Percentiles rank a stretch among this genome's conserved stretches.
These are phyloP conservation scores for Picochlorum sp. DNA, from an alignment of 139 green algal genomes.

Conservation along the genomic window DNA sequence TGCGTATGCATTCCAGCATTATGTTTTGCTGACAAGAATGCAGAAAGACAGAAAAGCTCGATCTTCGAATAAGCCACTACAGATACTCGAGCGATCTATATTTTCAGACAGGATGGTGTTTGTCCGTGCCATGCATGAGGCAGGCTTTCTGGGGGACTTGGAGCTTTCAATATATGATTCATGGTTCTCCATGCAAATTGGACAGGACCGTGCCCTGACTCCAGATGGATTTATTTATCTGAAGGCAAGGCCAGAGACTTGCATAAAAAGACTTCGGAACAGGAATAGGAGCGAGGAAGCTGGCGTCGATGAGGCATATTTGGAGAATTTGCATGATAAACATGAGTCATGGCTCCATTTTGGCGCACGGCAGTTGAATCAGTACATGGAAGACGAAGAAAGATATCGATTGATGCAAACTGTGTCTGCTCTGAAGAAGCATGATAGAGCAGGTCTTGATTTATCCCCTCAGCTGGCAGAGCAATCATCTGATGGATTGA, in stretches of 20 bases:
- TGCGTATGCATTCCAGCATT: slow-evolving; percentile 98
- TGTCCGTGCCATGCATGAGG: slow-evolving; percentile 78
- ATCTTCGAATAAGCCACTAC: slow-evolving; percentile 31
- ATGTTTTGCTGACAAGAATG: slow-evolving; percentile 88
- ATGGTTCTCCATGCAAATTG: slow-evolving; percentile 55
- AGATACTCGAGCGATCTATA: slow-evolving; percentile 88
- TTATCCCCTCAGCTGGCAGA: background rate
- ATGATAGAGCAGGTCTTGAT: background rate
- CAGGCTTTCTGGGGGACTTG: slow-evolving; percentile 70
- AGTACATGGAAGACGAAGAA: background rate
- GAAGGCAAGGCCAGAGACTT: slow-evolving; percentile 58
- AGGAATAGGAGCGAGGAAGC: slow-evolving; percentile 48
- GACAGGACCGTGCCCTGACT: slow-evolving; percentile 36
- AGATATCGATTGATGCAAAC: background rate
- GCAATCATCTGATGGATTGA: background rate
- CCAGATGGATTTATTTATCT: slow-evolving; percentile 97
- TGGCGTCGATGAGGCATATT: slow-evolving; percentile 59
- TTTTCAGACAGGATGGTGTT: slow-evolving; percentile 98
- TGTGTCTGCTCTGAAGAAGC: background rate
- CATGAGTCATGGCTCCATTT: slow-evolving; percentile 87
- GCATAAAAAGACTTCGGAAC: slow-evolving; percentile 54
- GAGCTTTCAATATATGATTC: slow-evolving; percentile 84
- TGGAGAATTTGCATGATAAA: slow-evolving; percentile 76
- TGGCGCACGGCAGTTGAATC: background rate
- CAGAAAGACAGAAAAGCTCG: slow-evolving; percentile 56